Conservation (phyloP, 495 filamentous ascomycete species). For the Penicillium herquei region DNA sequence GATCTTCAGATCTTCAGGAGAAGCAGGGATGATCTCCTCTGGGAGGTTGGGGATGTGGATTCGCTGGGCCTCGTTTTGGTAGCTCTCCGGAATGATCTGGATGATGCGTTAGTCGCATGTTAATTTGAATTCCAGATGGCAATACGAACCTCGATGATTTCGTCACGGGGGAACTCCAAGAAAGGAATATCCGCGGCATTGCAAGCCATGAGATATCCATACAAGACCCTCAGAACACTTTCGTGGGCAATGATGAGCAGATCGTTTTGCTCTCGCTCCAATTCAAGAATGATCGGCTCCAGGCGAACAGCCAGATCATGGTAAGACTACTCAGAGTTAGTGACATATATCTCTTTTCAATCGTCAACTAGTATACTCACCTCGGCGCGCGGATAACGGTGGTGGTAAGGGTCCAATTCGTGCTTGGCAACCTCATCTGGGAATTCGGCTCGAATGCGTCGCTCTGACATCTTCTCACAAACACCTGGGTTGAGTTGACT, state of each 20-base stretch:
- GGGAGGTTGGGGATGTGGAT: slow-evolving; percentile 72
- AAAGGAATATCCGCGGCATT: slow-evolving; percentile 93
- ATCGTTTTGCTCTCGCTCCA: slow-evolving; percentile 96
- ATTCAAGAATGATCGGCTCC: slow-evolving; percentile 97
- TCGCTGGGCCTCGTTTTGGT: slow-evolving; percentile 90
- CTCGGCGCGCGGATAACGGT: slow-evolving; percentile 93
- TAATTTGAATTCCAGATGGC: slow-evolving; percentile 10
- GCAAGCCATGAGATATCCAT: slow-evolving; percentile 98
- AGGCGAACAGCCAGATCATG: slow-evolving; percentile 96
- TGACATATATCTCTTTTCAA: not conserved
- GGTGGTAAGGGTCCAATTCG: slow-evolving; percentile 93
- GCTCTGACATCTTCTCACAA: slow-evolving; percentile 86
- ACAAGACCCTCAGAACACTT: slow-evolving; percentile 91
- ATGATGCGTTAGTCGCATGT: slow-evolving; percentile 13
- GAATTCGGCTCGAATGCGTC: slow-evolving; percentile 73
- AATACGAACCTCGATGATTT: slow-evolving; percentile 79
- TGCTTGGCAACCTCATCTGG: slow-evolving; percentile 91
- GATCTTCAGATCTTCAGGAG: slow-evolving; percentile 81
- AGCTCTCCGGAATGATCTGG: slow-evolving; percentile 91
- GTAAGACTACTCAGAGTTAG: slow-evolving; percentile 66
- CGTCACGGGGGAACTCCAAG: slow-evolving; percentile 90
- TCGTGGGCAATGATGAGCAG: slow-evolving; percentile 97
- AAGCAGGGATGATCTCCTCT: slow-evolving; percentile 62
- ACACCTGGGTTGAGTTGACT: slow-evolving; percentile 95
- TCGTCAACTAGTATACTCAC: slow-evolving; percentile 38